These are phyloP conservation scores for Fusarium poae DNA, from an alignment of 2,329 filamentous ascomycete genomes.

Conservation along the genomic window DNA sequence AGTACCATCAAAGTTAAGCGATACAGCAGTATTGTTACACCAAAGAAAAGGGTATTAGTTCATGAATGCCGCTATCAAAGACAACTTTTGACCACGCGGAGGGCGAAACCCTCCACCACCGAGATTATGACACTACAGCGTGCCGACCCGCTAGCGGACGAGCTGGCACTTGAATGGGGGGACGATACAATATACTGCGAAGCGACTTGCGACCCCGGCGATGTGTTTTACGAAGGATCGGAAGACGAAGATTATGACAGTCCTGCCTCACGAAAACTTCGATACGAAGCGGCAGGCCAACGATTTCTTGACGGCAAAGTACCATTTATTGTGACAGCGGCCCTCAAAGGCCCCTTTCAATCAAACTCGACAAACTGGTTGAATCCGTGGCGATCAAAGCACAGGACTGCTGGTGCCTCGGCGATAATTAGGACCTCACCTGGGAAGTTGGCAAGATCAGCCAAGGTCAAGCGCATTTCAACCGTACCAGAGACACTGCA, in stretches of 20 bases:
- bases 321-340: slow-evolving; percentile 70
- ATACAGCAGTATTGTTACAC: slow-evolving; percentile 7
- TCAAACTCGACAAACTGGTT: slow-evolving; percentile 46
- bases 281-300: slow-evolving; percentile 71
- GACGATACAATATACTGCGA: slow-evolving; percentile 62
- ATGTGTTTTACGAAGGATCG: slow-evolving; percentile 67
- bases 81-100: slow-evolving; percentile 18
- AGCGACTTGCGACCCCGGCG: slow-evolving; percentile 56
- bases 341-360: slow-evolving; percentile 72
- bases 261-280: slow-evolving; percentile 61
- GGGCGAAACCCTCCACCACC: slow-evolving; percentile 28
- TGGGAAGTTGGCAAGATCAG: slow-evolving; percentile 30
- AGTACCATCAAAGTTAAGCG: slow-evolving; percentile 11
- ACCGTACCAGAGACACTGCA: slow-evolving; percentile 38
- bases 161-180: slow-evolving; percentile 42
- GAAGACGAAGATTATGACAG: slow-evolving; percentile 68
- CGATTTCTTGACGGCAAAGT: slow-evolving; percentile 69
- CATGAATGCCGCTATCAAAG: slow-evolving; percentile 10
- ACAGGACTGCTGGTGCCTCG: slow-evolving; percentile 35
- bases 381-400: slow-evolving; percentile 54
- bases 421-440: slow-evolving; percentile 35
- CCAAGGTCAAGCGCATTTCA: slow-evolving; percentile 26
- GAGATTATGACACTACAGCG: slow-evolving; percentile 31
- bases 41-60: not conserved
- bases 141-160: slow-evolving; percentile 23